Conservation (phyloP, 2,329 filamentous ascomycete genomes). For the Diaporthe nobilis region DNA sequence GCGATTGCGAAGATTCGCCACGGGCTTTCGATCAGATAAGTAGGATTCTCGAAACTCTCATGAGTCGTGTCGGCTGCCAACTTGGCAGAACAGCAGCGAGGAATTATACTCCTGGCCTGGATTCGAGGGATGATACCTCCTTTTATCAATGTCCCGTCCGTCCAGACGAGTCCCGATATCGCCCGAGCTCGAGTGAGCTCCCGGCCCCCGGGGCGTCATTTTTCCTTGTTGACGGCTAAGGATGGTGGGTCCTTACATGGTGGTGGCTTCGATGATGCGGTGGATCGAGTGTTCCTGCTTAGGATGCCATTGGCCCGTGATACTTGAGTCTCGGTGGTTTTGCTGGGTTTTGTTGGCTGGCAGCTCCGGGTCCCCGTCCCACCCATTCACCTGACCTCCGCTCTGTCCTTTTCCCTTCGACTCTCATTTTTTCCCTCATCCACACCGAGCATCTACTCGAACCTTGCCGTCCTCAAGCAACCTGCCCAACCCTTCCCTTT, state of each 20-base stretch:
- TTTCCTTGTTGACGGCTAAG: conserved; percentile 46
- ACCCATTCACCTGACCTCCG: conserved; percentile 44
- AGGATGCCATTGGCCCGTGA: conserved; percentile 49
- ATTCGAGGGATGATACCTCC: conserved; percentile 22
- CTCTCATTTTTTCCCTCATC: conserved; percentile 44
- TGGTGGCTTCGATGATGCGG: conserved; percentile 42
- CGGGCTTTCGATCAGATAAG: conserved; percentile 17
- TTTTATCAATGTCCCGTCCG: conserved; percentile 29
- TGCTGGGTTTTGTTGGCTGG: conserved; percentile 43
- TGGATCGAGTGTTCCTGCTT: conserved; percentile 44
- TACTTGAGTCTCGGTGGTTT: conserved; percentile 45
- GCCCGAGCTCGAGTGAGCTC: conserved; percentile 40
- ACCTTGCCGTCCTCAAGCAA: conserved; percentile 40
- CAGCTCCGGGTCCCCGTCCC: conserved; percentile 42
- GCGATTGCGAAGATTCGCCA: conserved; percentile 1
- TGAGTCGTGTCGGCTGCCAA: conserved; percentile 38
- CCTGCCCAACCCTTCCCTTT: conserved; percentile 48
- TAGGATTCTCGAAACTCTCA: conserved; percentile 5
- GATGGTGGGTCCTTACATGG: conserved; percentile 45
- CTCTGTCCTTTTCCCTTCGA: conserved; percentile 49
- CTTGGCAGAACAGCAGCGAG: conserved; percentile 1
- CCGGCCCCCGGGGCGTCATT: conserved; percentile 43
- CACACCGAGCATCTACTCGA: conserved; percentile 47
- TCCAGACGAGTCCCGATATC: conserved; percentile 40
- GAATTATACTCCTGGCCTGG: not conserved